phyloP scores from a whole-genome alignment of 257 asterid genomes.

The Gentiana dahurica region DNA sequence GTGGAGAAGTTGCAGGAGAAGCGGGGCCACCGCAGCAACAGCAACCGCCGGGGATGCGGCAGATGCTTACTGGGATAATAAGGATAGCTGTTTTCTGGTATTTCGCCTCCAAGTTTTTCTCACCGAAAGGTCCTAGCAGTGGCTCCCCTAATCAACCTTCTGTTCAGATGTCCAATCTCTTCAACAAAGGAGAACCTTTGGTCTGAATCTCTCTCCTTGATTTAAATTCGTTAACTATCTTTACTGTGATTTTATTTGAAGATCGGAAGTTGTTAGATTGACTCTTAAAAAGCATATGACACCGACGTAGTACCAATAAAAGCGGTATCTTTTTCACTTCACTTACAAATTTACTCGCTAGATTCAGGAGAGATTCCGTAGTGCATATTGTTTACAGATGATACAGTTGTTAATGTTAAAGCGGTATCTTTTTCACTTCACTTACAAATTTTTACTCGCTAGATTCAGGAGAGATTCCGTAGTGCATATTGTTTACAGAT shows the following conservation, averaged over 20 bases:
- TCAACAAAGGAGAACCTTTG: conserved; percentile 71
- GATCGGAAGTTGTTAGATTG: not conserved
- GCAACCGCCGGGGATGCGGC: conserved; percentile 56
- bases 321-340: no score
- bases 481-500: no score
- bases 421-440: no score
- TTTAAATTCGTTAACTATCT: not conserved
- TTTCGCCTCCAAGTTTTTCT: conserved; percentile 83
- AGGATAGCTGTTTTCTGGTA: conserved; percentile 94
- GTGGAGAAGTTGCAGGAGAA: conserved; percentile 18
- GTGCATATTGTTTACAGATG: no score
- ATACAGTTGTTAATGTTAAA: no score
- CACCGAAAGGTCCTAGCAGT: conserved; percentile 52
- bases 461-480: no score
- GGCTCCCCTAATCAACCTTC: conserved; percentile 29
- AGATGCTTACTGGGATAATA: conserved; percentile 81
- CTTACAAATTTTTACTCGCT: no score
- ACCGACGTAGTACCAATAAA: no score
- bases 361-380: no score
- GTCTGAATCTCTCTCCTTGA: conserved; percentile 21
- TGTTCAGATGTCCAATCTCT: conserved; percentile 90
- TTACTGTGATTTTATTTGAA: not conserved
- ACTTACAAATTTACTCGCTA: no score
- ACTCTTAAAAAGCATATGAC: no score
- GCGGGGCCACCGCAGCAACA: conserved; percentile 26